Evolutionary conservation across 2,329 filamentous ascomycete genomes (phyloP).

Genomic region (Tolypocladium ovalisporum): DNA sequence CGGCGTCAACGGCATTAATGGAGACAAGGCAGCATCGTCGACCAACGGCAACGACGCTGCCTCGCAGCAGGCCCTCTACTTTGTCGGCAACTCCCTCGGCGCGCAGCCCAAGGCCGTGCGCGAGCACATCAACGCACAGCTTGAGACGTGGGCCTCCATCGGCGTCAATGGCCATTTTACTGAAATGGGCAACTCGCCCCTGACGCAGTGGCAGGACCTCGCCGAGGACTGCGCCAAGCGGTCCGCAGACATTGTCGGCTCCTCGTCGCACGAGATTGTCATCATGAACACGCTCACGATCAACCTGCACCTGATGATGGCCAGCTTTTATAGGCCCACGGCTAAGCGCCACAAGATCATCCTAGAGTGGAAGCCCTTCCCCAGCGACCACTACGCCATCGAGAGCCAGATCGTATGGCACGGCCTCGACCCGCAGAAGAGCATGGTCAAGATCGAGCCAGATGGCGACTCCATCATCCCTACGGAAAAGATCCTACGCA

Average conservation of each 20-base stretch:
- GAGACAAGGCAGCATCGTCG: background rate
- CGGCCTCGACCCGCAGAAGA: slow-evolving; percentile 50
- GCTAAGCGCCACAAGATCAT: slow-evolving; percentile 63
- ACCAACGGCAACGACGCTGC: slow-evolving; percentile 13
- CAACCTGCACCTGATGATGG: slow-evolving; percentile 74
- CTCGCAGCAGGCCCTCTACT: slow-evolving; percentile 48
- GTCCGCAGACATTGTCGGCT: slow-evolving; percentile 66
- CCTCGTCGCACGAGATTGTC: slow-evolving; percentile 61
- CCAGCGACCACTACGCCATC: slow-evolving; percentile 77
- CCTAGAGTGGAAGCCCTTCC: slow-evolving; percentile 83
- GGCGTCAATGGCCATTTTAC: slow-evolving; percentile 79
- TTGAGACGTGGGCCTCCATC: slow-evolving; percentile 75
- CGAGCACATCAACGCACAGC: slow-evolving; percentile 57
- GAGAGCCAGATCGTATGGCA: slow-evolving; percentile 71
- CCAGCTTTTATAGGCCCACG: slow-evolving; percentile 70
- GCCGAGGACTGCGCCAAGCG: slow-evolving; percentile 62
- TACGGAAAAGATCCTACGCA: slow-evolving; percentile 58
- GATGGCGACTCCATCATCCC: slow-evolving; percentile 49
- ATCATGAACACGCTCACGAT: slow-evolving; percentile 81
- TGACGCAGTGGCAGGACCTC: slow-evolving; percentile 67
- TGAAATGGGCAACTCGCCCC: slow-evolving; percentile 52
- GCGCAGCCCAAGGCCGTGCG: slow-evolving; percentile 64
- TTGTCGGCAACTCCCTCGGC: slow-evolving; percentile 84
- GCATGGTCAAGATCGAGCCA: slow-evolving; percentile 66
- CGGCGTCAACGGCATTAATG: slow-evolving; percentile 8